Conservation (phyloP, 2,329 filamentous ascomycete genomes). For the Orbilia ellipsospora region DNA sequence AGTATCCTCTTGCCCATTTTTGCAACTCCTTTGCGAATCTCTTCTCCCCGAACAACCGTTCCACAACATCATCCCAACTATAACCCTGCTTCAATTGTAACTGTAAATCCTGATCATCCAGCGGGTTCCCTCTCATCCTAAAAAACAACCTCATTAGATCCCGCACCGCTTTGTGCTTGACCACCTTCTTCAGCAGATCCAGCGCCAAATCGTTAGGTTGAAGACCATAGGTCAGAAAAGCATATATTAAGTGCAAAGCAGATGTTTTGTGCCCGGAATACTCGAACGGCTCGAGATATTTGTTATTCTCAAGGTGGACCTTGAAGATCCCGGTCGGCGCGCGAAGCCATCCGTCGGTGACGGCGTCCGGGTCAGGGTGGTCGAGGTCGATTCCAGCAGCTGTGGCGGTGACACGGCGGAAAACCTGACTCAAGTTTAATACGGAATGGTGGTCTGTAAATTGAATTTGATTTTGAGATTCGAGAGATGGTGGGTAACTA, state of each 20-base stretch:
- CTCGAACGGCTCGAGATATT: constrained; percentile 29
- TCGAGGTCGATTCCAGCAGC: constrained; percentile 42
- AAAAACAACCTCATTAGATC: constrained; percentile 39
- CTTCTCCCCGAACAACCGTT: constrained; percentile 16
- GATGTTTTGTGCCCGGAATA: constrained; percentile 35
- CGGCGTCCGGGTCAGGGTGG: constrained; percentile 22
- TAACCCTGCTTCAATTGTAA: constrained; percentile 40
- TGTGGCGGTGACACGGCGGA: constrained; percentile 32
- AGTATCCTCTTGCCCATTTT: constrained; percentile 40
- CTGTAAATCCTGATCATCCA: constrained; percentile 34
- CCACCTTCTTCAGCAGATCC: constrained; percentile 35
- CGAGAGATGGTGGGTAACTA: too few species aligned
- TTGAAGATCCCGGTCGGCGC: constrained; percentile 24
- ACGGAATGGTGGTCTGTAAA: constrained; percentile 13
- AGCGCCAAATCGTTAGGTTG: constrained; percentile 43
- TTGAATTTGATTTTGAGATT: neutral
- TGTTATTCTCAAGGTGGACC: constrained; percentile 4
- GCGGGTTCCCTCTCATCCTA: constrained; percentile 33
- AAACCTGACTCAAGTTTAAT: constrained; percentile 14
- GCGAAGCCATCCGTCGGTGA: constrained; percentile 30
- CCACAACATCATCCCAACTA: constrained; percentile 22
- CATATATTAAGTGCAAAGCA: constrained; percentile 37
- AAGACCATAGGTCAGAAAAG: constrained; percentile 35
- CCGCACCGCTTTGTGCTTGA: constrained; percentile 20
- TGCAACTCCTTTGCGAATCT: constrained; percentile 25